Conservation (phyloP, 495 filamentous ascomycete genomes). For the Neurospora hispaniola region DNA sequence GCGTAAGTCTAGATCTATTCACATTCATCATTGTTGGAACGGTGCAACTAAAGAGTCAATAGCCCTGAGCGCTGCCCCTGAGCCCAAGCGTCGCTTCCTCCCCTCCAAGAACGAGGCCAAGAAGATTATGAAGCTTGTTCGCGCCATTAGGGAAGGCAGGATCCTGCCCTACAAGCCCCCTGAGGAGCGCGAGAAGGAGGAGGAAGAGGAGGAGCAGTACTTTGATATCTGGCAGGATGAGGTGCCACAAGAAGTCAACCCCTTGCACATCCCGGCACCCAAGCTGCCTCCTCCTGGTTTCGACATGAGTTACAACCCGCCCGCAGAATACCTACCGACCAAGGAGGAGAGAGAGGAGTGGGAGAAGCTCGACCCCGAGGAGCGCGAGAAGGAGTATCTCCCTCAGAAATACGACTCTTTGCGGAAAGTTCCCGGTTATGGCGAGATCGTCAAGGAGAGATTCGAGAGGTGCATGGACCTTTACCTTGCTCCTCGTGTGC, state of each 20-base stretch:
- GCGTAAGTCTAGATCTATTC: conserved; percentile 32
- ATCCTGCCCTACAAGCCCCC: conserved; percentile 87
- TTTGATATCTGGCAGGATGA: conserved; percentile 97
- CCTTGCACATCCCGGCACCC: conserved; percentile 93
- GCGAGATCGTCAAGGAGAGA: conserved; percentile 80
- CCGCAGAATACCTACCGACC: conserved; percentile 84
- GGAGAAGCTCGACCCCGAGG: conserved; percentile 81
- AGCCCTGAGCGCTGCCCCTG: conserved; percentile 79
- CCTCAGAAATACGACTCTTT: conserved; percentile 72
- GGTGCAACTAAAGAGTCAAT: conserved; percentile 4
- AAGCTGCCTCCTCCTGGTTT: conserved; percentile 91
- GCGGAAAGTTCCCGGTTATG: conserved; percentile 88
- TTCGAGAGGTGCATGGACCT: conserved; percentile 94
- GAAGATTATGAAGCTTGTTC: conserved; percentile 95
- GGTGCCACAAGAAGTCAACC: conserved; percentile 66
- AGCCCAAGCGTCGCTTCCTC: conserved; percentile 90
- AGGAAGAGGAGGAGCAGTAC: conserved; percentile 52
- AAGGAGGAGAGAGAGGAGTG: conserved; percentile 76
- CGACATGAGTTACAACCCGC: conserved; percentile 94
- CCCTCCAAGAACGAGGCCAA: conserved; percentile 98
- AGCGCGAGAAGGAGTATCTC: conserved; percentile 80
- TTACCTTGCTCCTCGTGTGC: conserved; percentile 84
- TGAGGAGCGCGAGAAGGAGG: conserved; percentile 58
- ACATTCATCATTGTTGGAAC: background rate
- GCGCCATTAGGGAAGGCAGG: conserved; percentile 85